Evolutionary conservation across 192 early-diverging fungal genomes (phyloP).

Genomic region (Diversispora epigaea): DNA sequence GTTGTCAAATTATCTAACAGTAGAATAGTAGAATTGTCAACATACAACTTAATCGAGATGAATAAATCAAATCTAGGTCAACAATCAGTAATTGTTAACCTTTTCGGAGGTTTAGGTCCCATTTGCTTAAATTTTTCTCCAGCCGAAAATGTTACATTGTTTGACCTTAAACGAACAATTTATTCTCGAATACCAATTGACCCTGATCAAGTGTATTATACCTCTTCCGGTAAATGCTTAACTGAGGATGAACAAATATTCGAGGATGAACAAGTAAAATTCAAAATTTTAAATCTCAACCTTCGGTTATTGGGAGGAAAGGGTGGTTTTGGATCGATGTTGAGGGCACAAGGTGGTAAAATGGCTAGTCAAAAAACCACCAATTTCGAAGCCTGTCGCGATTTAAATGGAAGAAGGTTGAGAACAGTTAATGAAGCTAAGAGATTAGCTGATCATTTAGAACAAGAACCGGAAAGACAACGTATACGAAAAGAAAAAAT

Average conservation of each 20-base stretch:
- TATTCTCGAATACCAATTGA: slow-evolving; percentile 3
- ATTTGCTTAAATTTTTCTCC: not conserved
- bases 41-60: no score
- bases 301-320: slow-evolving; percentile 78
- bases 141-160: not conserved
- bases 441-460: slow-evolving; percentile 72
- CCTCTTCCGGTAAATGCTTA: not conserved
- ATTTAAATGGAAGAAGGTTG: slow-evolving; percentile 85
- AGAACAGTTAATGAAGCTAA: slow-evolving; percentile 89
- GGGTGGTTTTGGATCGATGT: slow-evolving; percentile 94
- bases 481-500: slow-evolving; percentile 58
- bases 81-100: slow-evolving; percentile 8
- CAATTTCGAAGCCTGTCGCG: slow-evolving; percentile 91
- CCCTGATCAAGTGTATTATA: not conserved
- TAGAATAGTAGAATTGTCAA: no score
- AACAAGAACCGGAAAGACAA: slow-evolving; percentile 65
- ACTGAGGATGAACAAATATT: not conserved
- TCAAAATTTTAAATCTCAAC: slow-evolving; percentile 45
- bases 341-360: slow-evolving; percentile 88
- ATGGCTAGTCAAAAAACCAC: slow-evolving; percentile 88
- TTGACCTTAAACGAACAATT: slow-evolving; percentile 5
- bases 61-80: no score
- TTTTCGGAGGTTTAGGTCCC: not conserved
- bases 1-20: no score
- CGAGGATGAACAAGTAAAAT: not conserved